phyloP scores from a whole-genome alignment of 2,329 filamentous ascomycete species.

The Elsinoe arachidis region DNA sequence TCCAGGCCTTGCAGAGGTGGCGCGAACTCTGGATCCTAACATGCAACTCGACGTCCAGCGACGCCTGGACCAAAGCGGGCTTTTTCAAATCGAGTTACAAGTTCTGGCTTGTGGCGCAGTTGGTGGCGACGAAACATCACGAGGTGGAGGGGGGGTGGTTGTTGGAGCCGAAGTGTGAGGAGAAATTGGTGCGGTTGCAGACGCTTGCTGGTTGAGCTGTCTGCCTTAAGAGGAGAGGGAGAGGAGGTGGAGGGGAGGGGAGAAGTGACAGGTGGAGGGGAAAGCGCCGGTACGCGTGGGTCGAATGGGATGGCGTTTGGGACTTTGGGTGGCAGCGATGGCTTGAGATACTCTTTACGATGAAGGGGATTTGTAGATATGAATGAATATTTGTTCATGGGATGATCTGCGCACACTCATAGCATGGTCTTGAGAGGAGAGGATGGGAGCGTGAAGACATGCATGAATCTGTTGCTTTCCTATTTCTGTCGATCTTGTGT shows the following conservation, averaged over 20 bases:
- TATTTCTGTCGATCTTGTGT: slow-evolving; percentile 6
- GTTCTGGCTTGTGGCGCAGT: slow-evolving; percentile 11
- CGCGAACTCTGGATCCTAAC: slow-evolving; percentile 8
- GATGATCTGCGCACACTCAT: too few relatives aligned
- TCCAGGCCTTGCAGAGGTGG: neutral
- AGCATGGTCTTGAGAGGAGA: too few relatives aligned
- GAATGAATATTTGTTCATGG: neutral
- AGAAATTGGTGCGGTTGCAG: slow-evolving; percentile 10
- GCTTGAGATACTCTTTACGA: neutral
- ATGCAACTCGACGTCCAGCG: slow-evolving; percentile 7
- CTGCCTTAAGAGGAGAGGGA: neutral
- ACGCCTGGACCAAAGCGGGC: slow-evolving; percentile 3
- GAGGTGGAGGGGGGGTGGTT: slow-evolving; percentile 10
- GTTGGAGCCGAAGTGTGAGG: slow-evolving; percentile 12
- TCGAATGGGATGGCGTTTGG: neutral
- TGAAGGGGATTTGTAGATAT: neutral
- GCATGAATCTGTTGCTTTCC: neutral
- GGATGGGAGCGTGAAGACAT: too few relatives aligned
- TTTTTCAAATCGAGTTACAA: slow-evolving; percentile 12
- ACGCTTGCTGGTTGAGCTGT: slow-evolving; percentile 2
- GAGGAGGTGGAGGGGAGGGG: neutral
- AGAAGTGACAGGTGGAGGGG: neutral
- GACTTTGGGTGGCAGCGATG: neutral
- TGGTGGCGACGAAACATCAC: slow-evolving; percentile 11
- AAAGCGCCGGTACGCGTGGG: neutral